Percentiles rank a stretch among this genome's conserved stretches.
These are phyloP conservation scores for Cladochytrium replicatum DNA, from an alignment of 192 early-diverging fungal genomes.

Conservation along the genomic window DNA sequence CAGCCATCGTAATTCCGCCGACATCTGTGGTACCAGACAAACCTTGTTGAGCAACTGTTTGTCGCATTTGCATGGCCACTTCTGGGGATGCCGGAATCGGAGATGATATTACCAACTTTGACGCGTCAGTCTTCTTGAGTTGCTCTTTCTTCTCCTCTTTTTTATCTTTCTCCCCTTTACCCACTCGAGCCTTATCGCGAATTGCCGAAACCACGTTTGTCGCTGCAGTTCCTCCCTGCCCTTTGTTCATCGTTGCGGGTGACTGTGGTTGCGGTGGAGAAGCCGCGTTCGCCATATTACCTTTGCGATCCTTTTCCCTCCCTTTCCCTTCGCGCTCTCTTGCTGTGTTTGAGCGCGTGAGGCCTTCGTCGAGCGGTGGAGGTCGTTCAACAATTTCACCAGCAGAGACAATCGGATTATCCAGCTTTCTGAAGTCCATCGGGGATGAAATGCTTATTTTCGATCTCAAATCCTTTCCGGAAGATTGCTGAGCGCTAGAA, in stretches of 20 bases:
- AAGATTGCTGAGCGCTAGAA: too few relatives aligned
- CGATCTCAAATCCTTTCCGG: constrained; percentile 17
- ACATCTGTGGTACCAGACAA: neutral
- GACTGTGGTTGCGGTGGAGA: neutral
- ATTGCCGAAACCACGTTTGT: constrained; percentile 1
- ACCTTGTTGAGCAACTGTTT: too few relatives aligned
- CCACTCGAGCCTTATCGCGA: neutral
- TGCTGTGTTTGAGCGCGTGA: neutral
- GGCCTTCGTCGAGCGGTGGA: neutral
- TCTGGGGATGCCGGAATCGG: constrained; percentile 5
- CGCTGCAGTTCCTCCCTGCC: constrained; percentile 6
- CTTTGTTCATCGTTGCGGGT: constrained; percentile 6
- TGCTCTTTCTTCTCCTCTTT: neutral
- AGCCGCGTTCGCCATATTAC: neutral
- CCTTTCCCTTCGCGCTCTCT: constrained; percentile 7
- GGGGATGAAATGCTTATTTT: constrained; percentile 24
- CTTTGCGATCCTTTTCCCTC: neutral
- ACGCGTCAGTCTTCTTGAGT: constrained; percentile 4
- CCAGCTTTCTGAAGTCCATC: constrained; percentile 19
- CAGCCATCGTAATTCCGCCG: constrained; percentile 2
- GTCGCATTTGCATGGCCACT: neutral
- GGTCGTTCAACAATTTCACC: too few relatives aligned
- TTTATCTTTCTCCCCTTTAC: constrained; percentile 11
- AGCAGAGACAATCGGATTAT: constrained; percentile 11
- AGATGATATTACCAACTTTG: constrained; percentile 6